Conservation (phyloP, 495 filamentous ascomycete species). For the Aspergillus wentii region DNA sequence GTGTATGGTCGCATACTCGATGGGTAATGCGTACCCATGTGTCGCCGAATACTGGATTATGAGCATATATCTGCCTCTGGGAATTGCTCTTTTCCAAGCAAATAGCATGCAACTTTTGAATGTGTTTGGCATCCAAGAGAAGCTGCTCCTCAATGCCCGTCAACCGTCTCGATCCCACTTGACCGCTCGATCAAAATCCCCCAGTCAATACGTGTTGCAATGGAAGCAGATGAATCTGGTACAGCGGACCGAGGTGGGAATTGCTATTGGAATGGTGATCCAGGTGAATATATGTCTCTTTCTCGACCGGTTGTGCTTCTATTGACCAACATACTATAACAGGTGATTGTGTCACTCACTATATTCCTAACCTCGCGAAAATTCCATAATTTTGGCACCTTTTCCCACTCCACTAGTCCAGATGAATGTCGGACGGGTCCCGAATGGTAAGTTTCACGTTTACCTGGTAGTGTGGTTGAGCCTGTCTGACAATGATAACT, state of each 20-base stretch:
- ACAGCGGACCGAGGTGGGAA: conserved; percentile 38
- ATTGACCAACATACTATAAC: conserved; percentile 16
- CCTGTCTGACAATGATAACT: conserved; percentile 8
- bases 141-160: conserved; percentile 6
- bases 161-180: no score
- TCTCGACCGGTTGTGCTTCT: no score
- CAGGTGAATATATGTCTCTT: no score
- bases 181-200: neutral
- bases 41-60: conserved; percentile 61
- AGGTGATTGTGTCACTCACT: conserved; percentile 46
- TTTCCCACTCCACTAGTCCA: conserved; percentile 38
- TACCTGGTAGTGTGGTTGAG: conserved; percentile 1
- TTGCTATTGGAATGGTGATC: conserved; percentile 46
- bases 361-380: conserved; percentile 57
- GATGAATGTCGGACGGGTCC: conserved; percentile 40
- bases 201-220: conserved; percentile 1
- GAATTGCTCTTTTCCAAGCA: conserved; percentile 61
- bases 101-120: conserved; percentile 54
- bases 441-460: conserved; percentile 50
- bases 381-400: conserved; percentile 50
- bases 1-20: conserved; percentile 52
- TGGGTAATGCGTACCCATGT: conserved; percentile 52
- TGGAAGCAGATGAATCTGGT: conserved; percentile 40
- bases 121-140: conserved; percentile 33
- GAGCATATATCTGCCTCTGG: conserved; percentile 59